Conservation (phyloP, 768 basidiomycete species). For the Mycena leptocephala region DNA sequence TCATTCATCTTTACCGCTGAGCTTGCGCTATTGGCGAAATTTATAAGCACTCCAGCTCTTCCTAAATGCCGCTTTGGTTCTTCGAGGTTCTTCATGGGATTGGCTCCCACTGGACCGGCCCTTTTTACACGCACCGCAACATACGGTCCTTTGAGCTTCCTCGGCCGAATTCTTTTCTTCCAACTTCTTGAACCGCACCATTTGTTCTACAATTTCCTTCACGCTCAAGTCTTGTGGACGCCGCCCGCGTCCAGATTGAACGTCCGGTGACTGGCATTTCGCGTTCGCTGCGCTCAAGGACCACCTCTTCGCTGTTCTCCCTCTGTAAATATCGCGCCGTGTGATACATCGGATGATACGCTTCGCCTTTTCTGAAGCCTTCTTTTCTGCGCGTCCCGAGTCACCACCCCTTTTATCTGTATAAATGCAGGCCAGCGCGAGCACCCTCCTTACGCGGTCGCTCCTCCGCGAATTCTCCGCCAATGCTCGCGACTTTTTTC, state of each 20-base stretch:
- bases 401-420: neutral
- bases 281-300: neutral
- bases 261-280: neutral
- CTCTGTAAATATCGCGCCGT: neutral
- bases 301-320: neutral
- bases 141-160: neutral
- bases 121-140: neutral
- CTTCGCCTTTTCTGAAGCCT: neutral
- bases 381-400: neutral
- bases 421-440: neutral
- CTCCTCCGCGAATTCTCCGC: neutral
- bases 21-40: too few relatives aligned
- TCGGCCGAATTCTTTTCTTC: neutral
- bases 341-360: neutral
- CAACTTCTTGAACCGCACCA: neutral
- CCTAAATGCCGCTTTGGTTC: neutral
- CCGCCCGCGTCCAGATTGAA: neutral
- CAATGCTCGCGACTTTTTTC: slow-evolving; percentile 1
- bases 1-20: too few relatives aligned
- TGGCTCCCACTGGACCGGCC: neutral
- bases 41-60: too few relatives aligned
- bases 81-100: neutral
- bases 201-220: neutral
- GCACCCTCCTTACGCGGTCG: neutral
- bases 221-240: neutral